Evolutionary conservation across 1,284 basidiomycete genomes (phyloP).

Genomic region (Papiliotrema fonsecae): DNA sequence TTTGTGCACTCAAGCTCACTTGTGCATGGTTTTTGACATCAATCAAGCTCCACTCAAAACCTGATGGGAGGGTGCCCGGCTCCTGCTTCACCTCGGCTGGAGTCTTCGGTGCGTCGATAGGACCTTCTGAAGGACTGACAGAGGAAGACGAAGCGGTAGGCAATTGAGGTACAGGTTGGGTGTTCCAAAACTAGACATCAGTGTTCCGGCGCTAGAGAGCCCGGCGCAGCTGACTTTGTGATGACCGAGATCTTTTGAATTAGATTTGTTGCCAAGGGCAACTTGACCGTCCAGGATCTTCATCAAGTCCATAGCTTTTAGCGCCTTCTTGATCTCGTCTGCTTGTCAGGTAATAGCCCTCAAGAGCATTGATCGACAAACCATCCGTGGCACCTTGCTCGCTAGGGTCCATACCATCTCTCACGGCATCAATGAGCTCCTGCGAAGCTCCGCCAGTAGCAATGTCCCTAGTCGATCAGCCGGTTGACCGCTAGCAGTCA

Average conservation of each 20-base stretch:
- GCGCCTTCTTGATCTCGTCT: slow-evolving; percentile 45
- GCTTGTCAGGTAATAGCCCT: not conserved
- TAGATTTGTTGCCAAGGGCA: slow-evolving; percentile 46
- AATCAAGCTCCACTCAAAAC: slow-evolving; percentile 86
- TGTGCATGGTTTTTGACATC: slow-evolving; percentile 74
- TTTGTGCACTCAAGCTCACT: slow-evolving; percentile 48
- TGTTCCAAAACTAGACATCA: slow-evolving; percentile 75
- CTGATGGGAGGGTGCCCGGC: slow-evolving; percentile 80
- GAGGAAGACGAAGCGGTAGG: slow-evolving; percentile 7
- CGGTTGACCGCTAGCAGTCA: too few species aligned
- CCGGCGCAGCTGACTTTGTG: slow-evolving; percentile 66
- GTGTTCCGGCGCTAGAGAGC: not conserved
- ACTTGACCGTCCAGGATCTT: slow-evolving; percentile 47
- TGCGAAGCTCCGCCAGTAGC: slow-evolving; percentile 37
- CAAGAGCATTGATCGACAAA: slow-evolving; percentile 4
- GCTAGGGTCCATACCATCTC: slow-evolving; percentile 34
- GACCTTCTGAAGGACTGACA: slow-evolving; percentile 58
- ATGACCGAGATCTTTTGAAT: slow-evolving; percentile 72
- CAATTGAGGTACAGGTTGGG: slow-evolving; percentile 84
- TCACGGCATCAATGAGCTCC: slow-evolving; percentile 38
- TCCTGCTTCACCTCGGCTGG: slow-evolving; percentile 77
- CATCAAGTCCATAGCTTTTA: slow-evolving; percentile 48
- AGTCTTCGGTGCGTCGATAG: slow-evolving; percentile 77
- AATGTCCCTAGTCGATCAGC: slow-evolving; percentile 23
- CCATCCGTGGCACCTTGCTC: slow-evolving; percentile 31